These are phyloP conservation scores for Achaetomiella virescens DNA, from an alignment of 495 filamentous ascomycete species.

Conservation along the genomic window DNA sequence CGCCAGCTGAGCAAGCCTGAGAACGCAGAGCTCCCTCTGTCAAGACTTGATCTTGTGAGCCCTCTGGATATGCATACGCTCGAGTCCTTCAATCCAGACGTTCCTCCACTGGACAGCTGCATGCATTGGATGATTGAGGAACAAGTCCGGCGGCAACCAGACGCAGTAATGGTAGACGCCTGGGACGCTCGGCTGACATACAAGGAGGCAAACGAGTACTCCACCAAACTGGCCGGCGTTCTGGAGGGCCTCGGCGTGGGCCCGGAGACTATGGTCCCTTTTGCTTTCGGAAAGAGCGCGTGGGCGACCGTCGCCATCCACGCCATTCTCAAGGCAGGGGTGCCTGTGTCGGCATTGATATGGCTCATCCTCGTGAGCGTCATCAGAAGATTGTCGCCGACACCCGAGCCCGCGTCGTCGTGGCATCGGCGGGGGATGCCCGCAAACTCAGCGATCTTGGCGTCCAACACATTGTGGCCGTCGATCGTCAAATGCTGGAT, in stretches of 20 bases:
- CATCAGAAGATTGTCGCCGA: too few species aligned
- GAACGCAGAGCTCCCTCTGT: too few species aligned
- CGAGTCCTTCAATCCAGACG: too few species aligned
- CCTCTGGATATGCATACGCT: too few species aligned
- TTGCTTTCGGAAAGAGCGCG: constrained; percentile 49
- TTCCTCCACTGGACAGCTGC: too few species aligned
- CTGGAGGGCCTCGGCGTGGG: constrained; percentile 48
- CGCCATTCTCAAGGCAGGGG: constrained; percentile 45
- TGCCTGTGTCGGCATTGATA: constrained; percentile 11
- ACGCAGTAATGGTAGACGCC: constrained; percentile 27
- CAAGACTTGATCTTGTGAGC: too few species aligned
- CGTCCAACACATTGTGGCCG: too few species aligned
- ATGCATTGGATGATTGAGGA: constrained; percentile 38
- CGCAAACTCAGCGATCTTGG: too few species aligned
- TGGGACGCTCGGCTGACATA: constrained; percentile 55
- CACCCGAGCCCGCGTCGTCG: too few species aligned
- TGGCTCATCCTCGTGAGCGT: constrained; percentile 58
- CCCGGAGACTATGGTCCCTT: constrained; percentile 43
- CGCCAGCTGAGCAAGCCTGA: too few species aligned
- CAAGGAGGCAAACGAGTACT: constrained; percentile 43
- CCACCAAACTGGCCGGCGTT: constrained; percentile 25
- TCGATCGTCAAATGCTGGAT: too few species aligned
- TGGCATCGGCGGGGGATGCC: too few species aligned
- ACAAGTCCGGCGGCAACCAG: constrained; percentile 36
- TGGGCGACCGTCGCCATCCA: constrained; percentile 45